Evolutionary conservation across 495 filamentous ascomycete genomes (phyloP), one percentile per base, ranked within the genome.

Genomic region (Sabuloglossum arenarium): DNA sequence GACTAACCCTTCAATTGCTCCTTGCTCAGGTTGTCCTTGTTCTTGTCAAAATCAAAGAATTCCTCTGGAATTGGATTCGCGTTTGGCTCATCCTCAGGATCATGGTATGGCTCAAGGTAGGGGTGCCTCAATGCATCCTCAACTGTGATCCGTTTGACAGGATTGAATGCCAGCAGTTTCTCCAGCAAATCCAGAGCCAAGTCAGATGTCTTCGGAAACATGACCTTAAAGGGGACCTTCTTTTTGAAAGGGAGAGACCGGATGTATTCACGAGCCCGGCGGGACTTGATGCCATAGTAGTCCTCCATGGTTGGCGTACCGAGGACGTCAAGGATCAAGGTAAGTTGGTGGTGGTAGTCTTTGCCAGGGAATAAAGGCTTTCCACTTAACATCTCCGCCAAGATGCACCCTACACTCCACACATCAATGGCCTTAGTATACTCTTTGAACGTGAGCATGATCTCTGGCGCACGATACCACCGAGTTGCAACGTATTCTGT

Each of bases 391-490:
- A 99, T 99, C 74, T 99, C 93, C n/a, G 93, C 93, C 62, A 99
- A 73, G 61, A 99, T 99, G 66, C 93, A 99, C 55, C 93, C 93
- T 42, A 99, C 93, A 66, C 88, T 95, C 93, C 93, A 99, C 25
- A 99, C 88, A 66, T 99, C 93, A 67, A 99, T 99, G 31, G 93
- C 93, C 74, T 97, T 99, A 58, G 93, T 99, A 72, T 99, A 97
- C 71, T 96, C 91, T 74, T 99, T 96, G 79, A 99, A 99, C 50
- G 90, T 97, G 74, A 99, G 82, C 93, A 99, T 99, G 69, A 99
- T 99, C 70, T 99, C 93, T 51, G 93, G 93, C 1, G 93, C 91
- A 67, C 93, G 85, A 69, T 99, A 99, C 93, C 93, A 99, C 64
- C 93, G 78, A 55, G 93, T 99, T 49, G 93, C 93, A 55, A 99